Evolutionary conservation across 257 asterid species (phyloP).

Genomic region (Nicotiana tabacum): DNA sequence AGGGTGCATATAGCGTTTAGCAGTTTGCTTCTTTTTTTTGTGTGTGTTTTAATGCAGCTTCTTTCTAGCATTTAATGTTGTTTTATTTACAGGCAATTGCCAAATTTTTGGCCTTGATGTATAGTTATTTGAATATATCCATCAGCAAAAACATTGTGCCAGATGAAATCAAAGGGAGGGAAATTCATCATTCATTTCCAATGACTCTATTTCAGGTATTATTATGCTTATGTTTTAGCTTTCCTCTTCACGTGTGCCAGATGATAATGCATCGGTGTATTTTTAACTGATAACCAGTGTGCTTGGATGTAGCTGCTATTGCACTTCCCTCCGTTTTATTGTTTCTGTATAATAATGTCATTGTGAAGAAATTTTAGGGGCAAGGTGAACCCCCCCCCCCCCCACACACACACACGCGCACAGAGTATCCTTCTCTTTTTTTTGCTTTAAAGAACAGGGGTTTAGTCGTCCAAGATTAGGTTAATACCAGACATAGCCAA

Average conservation of each 20-base stretch:
- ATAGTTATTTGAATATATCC: constrained; percentile 65
- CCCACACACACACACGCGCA: too few relatives aligned
- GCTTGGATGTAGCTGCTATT: background rate
- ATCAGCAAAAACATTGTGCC: constrained; percentile 62
- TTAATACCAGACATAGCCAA: background rate
- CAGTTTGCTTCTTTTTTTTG: background rate
- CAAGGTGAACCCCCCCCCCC: background rate
- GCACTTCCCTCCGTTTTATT: background rate
- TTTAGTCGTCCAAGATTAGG: background rate
- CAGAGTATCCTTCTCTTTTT: background rate
- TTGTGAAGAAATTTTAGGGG: background rate
- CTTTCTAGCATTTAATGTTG: background rate
- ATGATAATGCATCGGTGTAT: background rate
- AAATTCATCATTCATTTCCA: constrained; percentile 82
- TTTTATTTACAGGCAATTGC: constrained; percentile 65
- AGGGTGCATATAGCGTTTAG: background rate
- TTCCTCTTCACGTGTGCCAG: background rate
- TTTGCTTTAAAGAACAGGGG: background rate
- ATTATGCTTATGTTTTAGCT: background rate
- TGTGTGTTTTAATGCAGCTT: background rate
- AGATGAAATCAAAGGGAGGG: constrained; percentile 91
- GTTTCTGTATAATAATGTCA: background rate
- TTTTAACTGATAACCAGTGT: background rate
- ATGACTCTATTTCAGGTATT: constrained; percentile 84
- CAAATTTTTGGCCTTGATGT: constrained; percentile 74